Percentiles rank a stretch among this genome's conserved stretches.
These are phyloP conservation scores for Brassica juncea DNA, from an alignment of 345 rosid species.

Conservation along the genomic window DNA sequence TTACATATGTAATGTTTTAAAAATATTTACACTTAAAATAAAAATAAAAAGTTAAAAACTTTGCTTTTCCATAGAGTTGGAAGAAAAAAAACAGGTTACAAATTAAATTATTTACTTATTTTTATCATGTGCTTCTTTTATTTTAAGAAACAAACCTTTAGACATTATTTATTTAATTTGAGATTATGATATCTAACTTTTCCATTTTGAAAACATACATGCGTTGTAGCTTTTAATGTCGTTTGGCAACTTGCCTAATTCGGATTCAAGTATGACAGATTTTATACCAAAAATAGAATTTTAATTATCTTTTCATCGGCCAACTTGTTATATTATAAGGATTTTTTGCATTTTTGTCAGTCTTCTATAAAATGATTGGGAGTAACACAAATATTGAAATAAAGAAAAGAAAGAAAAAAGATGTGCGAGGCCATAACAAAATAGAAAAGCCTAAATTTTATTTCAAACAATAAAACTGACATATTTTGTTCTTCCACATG, in stretches of 20 bases:
- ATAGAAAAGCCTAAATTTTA: background rate
- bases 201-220: background rate
- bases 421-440: too few relatives aligned
- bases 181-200: constrained; percentile 1
- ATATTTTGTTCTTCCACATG: constrained; percentile 6
- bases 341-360: background rate
- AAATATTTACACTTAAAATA: background rate
- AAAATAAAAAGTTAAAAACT: background rate
- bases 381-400: too few relatives aligned
- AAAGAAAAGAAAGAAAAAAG: too few relatives aligned
- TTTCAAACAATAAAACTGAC: constrained; percentile 1
- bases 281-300: background rate
- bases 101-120: background rate
- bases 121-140: too few relatives aligned
- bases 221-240: constrained; percentile 1
- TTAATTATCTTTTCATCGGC: background rate
- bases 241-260: constrained; percentile 16
- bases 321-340: background rate
- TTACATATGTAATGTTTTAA: background rate
- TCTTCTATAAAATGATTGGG: too few relatives aligned
- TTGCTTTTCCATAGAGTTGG: background rate
- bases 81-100: background rate
- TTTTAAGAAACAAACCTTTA: background rate
- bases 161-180: background rate
- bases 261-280: background rate